Evolutionary conservation across 1,284 basidiomycete species (phyloP).

Genomic region (Dichomitus squalens): DNA sequence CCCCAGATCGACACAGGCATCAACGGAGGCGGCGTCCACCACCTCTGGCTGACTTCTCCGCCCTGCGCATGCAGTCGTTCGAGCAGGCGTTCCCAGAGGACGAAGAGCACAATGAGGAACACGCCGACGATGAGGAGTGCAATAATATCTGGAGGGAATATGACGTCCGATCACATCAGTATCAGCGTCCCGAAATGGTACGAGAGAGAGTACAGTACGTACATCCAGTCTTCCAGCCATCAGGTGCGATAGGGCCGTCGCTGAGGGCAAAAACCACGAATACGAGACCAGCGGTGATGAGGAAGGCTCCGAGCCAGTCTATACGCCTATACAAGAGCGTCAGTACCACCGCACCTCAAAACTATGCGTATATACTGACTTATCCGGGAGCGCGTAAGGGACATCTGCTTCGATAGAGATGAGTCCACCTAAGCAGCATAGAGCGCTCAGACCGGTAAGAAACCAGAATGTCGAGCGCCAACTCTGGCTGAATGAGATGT

Average conservation of each 20-base stretch:
- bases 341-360: background rate
- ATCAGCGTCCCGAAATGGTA: background rate
- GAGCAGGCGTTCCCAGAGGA: conserved; percentile 72
- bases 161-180: background rate
- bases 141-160: conserved; percentile 49
- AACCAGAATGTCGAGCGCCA: conserved; percentile 64
- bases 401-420: conserved; percentile 48
- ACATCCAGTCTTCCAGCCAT: conserved; percentile 81
- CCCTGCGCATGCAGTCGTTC: conserved; percentile 40
- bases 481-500: conserved; percentile 30
- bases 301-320: conserved; percentile 82
- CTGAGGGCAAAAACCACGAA: conserved; percentile 81
- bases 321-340: conserved; percentile 44
- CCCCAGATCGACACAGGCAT: conserved; percentile 74
- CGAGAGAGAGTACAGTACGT: conserved; percentile 32
- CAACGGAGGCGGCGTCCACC: conserved; percentile 62
- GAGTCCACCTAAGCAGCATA: conserved; percentile 42
- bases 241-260: conserved; percentile 68
- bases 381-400: conserved; percentile 48
- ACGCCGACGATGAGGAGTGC: conserved; percentile 67
- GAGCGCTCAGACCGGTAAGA: conserved; percentile 46
- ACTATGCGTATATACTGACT: conserved; percentile 7
- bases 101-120: conserved; percentile 58
- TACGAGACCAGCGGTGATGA: conserved; percentile 77
- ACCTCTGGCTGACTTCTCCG: conserved; percentile 16